Conservation (phyloP, 1,284 basidiomycete genomes). For the Boletus semigastroideus region DNA sequence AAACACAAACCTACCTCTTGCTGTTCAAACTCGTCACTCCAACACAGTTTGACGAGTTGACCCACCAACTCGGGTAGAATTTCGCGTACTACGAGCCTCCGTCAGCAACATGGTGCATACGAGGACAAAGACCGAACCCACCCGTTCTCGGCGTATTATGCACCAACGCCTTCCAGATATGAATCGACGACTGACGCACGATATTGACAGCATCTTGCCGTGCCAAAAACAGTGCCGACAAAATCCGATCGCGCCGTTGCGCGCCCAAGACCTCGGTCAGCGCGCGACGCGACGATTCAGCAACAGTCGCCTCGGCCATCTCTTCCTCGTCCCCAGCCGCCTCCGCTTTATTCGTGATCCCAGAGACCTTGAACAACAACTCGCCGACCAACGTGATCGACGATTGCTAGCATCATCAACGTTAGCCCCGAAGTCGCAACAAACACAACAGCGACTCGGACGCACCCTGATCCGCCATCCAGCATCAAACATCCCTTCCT, state of each 20-base stretch:
- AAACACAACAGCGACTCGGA: conserved; percentile 25
- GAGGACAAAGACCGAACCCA: conserved; percentile 31
- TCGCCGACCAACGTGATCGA: conserved; percentile 97
- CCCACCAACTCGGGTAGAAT: conserved; percentile 86
- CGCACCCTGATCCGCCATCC: conserved; percentile 91
- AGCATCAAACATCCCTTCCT: conserved; percentile 92
- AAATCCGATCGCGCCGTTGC: conserved; percentile 87
- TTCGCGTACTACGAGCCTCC: conserved; percentile 70
- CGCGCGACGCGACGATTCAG: conserved; percentile 81
- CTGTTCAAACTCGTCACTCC: conserved; percentile 81
- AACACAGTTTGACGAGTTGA: conserved; percentile 74
- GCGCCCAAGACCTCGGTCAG: conserved; percentile 87
- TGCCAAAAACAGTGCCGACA: conserved; percentile 90
- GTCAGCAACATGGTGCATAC: neutral
- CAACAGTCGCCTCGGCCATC: conserved; percentile 58
- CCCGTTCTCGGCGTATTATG: conserved; percentile 86
- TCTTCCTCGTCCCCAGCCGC: conserved; percentile 77
- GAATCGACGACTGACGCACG: conserved; percentile 90
- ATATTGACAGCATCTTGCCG: conserved; percentile 91
- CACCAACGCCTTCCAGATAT: conserved; percentile 98
- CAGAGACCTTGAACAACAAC: conserved; percentile 96
- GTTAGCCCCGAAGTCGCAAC: neutral
- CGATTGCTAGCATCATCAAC: conserved; percentile 62
- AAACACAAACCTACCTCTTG: conserved; percentile 69
- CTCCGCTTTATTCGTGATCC: conserved; percentile 90